Base-by-base conservation (phyloP, 225 moss, liverwort and hornwort genomes). In the Bryum argenteum region DNA sequence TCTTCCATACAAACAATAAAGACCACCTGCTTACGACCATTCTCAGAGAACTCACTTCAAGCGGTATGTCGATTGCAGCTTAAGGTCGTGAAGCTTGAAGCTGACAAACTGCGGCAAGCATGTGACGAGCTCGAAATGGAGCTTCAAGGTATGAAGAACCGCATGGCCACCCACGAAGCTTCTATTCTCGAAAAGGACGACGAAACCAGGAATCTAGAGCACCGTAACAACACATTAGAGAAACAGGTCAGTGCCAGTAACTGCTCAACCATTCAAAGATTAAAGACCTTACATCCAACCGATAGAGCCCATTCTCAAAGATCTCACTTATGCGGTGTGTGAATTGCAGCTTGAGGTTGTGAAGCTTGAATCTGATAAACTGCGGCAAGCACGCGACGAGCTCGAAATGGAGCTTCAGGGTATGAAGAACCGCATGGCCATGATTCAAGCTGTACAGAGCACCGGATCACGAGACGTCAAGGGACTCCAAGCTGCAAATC, bases 121-220 rank as follows among this genome's bases (percentile, higher is more conserved):
- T 47, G 80, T 37, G 77, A 80, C 40, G 73, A 66, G 8, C 54
- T 80, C 21, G 83, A 70, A 40, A 79, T 80, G 73, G 83, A 77
- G 61, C 73, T 83, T 21, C 76, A 80, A 69, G 83, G 83, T 44
- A 79, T 83, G 77, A 80, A 66, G 66, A 83, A 77, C 70, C 80
- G 76, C 70, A 77, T 83, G 69, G 63, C 67, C 62, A 15, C 47
- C 39, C 67, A 68, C 47, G 63, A 76, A 75, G 63, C 68, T 57
- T 64, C 53, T 0, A 64, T 53, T 26, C 55, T 58, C 14, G 75
- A 78, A 50, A 68, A 64, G 53, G 63, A 68, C 40, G 71, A 79
- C 59, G 79, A 79, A 72, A 22, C 50, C 41, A 72, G 53, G 47
- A 37, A 53, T 42, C 18, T 79, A 23, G 69, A 69, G 55, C 70